These are phyloP conservation scores for Helminthosporium solani DNA, from an alignment of 2,329 filamentous ascomycete genomes.

Conservation along the genomic window DNA sequence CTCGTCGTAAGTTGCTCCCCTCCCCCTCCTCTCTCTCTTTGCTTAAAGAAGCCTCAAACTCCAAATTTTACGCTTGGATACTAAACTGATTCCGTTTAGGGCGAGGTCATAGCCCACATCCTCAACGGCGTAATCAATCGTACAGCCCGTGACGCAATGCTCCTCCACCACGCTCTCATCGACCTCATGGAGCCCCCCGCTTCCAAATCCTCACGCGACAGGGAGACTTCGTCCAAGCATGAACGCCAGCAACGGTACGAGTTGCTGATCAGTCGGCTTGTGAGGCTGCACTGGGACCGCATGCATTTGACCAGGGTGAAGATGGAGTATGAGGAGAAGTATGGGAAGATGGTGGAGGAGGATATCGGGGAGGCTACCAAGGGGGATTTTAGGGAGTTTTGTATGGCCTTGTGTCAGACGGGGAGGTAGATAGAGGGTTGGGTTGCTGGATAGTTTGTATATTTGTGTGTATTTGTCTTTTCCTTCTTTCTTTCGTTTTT, in stretches of 20 bases:
- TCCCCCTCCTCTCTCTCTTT: no score
- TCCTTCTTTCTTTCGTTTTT: no score
- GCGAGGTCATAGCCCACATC: conserved; percentile 90
- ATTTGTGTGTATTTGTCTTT: background rate
- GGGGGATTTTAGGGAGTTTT: conserved; percentile 76
- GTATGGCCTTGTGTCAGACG: conserved; percentile 58
- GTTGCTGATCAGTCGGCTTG: conserved; percentile 81
- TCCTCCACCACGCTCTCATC: conserved; percentile 82
- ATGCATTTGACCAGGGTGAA: conserved; percentile 79
- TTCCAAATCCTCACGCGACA: conserved; percentile 20
- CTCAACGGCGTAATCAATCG: conserved; percentile 96
- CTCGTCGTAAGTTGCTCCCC: conserved; percentile 70
- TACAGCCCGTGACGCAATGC: conserved; percentile 85
- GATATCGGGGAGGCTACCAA: conserved; percentile 76
- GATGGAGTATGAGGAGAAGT: conserved; percentile 75
- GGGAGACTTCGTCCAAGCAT: conserved; percentile 35
- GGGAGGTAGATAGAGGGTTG: conserved; percentile 2
- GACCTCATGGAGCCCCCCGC: conserved; percentile 49
- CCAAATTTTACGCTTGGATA: no score
- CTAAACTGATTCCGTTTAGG: no score
- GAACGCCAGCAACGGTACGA: conserved; percentile 68
- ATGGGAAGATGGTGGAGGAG: conserved; percentile 71
- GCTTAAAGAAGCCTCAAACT: no score
- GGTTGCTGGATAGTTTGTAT: background rate
- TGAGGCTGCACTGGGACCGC: conserved; percentile 90